These are phyloP conservation scores for Leishmania amazonensis DNA, from an alignment of 208 protist genomes.

Conservation along the genomic window DNA sequence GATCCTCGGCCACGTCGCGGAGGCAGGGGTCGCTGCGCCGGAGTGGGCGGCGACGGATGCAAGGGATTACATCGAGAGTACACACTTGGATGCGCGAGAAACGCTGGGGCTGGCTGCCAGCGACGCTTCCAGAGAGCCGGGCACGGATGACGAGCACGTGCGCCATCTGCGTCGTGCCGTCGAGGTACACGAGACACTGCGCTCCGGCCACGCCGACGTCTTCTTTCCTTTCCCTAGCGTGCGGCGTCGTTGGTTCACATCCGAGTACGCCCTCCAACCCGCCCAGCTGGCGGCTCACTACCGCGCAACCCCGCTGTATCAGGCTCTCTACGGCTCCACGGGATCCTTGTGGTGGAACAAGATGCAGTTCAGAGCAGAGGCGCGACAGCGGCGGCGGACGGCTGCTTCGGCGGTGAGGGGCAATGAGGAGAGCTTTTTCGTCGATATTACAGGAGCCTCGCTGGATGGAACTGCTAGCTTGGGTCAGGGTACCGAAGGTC, in stretches of 20 bases:
- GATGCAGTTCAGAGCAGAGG: background rate
- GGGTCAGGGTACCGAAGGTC: background rate
- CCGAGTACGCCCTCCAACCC: conserved; percentile 60
- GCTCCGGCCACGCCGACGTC: conserved; percentile 63
- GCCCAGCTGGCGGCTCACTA: conserved; percentile 47
- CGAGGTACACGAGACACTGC: conserved; percentile 42
- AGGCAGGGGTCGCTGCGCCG: conserved; percentile 46
- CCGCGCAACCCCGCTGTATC: conserved; percentile 57
- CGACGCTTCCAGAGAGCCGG: background rate
- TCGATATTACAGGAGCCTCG: background rate
- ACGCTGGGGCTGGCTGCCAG: conserved; percentile 1
- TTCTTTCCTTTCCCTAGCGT: conserved; percentile 81
- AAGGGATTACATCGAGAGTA: conserved; percentile 37
- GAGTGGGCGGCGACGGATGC: conserved; percentile 46
- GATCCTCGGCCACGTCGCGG: conserved; percentile 50
- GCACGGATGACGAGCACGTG: background rate
- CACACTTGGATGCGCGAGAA: conserved; percentile 1
- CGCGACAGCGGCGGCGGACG: background rate
- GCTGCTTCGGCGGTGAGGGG: background rate
- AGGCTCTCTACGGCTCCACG: conserved; percentile 39
- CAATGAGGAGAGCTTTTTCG: background rate
- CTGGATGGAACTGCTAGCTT: background rate
- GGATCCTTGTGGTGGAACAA: conserved; percentile 18
- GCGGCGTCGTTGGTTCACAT: conserved; percentile 68
- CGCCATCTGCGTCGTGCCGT: conserved; percentile 27